Evolutionary conservation across 441 rosid species (phyloP).

Genomic region (Mallotus japonicus): DNA sequence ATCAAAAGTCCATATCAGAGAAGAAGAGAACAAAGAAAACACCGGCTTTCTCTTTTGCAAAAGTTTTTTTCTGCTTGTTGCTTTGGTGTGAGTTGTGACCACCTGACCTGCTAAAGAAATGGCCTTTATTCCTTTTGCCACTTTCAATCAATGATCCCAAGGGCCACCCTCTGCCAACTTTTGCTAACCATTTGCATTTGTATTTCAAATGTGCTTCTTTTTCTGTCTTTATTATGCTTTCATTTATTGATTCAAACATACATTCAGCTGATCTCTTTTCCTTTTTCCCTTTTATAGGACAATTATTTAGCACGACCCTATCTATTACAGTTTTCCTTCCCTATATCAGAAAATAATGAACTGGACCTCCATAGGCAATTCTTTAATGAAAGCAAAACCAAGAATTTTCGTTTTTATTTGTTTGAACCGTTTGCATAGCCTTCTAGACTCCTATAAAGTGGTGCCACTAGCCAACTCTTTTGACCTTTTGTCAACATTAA

Average conservation of each 20-base stretch:
- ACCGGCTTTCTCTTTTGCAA: constrained; percentile 33
- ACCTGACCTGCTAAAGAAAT: constrained; percentile 31
- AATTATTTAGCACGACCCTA: not conserved
- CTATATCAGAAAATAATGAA: too few relatives aligned
- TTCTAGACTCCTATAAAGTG: not conserved
- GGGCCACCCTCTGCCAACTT: constrained; percentile 5
- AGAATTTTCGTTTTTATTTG: not conserved
- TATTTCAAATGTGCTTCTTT: not conserved
- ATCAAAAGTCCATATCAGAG: constrained; percentile 19
- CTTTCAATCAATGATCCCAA: constrained; percentile 14
- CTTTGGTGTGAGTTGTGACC: constrained; percentile 19
- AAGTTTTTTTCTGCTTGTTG: constrained; percentile 19
- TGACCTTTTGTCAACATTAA: constrained; percentile 17
- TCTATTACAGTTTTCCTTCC: not conserved
- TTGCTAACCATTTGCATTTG: not conserved
- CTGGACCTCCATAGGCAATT: too few relatives aligned
- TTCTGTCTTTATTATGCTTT: not conserved
- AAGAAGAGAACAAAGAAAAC: constrained; percentile 5
- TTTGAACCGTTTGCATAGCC: not conserved
- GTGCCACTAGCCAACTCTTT: constrained; percentile 1
- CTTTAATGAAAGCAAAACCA: not conserved
- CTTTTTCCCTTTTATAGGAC: not conserved
- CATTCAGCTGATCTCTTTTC: not conserved
- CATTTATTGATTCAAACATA: not conserved
- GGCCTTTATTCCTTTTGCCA: constrained; percentile 55